Evolutionary conservation across 768 basidiomycete genomes (phyloP).

Genomic region (Rhizopogon sp.): DNA sequence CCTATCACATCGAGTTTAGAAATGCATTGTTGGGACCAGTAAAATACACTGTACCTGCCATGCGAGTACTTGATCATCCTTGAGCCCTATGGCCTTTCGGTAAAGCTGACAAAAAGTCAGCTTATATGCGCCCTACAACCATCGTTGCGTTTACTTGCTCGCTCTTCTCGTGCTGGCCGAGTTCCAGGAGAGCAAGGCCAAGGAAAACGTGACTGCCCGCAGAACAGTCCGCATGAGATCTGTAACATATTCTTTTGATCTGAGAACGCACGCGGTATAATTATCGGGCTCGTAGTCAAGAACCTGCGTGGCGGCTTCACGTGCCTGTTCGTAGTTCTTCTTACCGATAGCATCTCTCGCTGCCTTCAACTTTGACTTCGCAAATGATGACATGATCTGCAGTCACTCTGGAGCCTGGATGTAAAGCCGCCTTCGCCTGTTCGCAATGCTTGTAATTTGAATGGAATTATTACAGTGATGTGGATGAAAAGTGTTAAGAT

Average conservation of each 20-base stretch:
- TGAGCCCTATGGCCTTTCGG: slow-evolving; percentile 65
- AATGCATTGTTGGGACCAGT: slow-evolving; percentile 11
- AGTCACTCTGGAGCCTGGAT: too few species aligned
- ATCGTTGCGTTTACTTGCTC: slow-evolving; percentile 68
- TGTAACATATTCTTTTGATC: background rate
- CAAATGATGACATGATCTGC: slow-evolving; percentile 33
- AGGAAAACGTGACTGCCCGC: slow-evolving; percentile 74
- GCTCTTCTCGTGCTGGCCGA: slow-evolving; percentile 65
- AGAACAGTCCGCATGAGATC: slow-evolving; percentile 2
- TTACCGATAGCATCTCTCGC: slow-evolving; percentile 71
- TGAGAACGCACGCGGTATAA: slow-evolving; percentile 73
- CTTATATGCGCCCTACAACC: slow-evolving; percentile 1
- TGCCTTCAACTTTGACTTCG: slow-evolving; percentile 72
- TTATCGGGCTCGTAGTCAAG: slow-evolving; percentile 76
- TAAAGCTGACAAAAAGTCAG: slow-evolving; percentile 53
- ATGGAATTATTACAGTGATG: too few species aligned
- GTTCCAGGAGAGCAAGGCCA: slow-evolving; percentile 73
- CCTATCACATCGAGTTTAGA: slow-evolving; percentile 37
- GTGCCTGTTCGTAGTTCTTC: slow-evolving; percentile 69
- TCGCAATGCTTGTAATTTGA: too few species aligned
- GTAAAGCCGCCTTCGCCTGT: too few species aligned
- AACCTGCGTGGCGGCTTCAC: slow-evolving; percentile 58
- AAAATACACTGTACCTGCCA: slow-evolving; percentile 61
- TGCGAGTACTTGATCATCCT: slow-evolving; percentile 68
- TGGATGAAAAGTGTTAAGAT: too few species aligned